These are phyloP conservation scores for Cymbopogon citratus DNA, from an alignment of 176 grass and related monocot species.

Conservation along the genomic window DNA sequence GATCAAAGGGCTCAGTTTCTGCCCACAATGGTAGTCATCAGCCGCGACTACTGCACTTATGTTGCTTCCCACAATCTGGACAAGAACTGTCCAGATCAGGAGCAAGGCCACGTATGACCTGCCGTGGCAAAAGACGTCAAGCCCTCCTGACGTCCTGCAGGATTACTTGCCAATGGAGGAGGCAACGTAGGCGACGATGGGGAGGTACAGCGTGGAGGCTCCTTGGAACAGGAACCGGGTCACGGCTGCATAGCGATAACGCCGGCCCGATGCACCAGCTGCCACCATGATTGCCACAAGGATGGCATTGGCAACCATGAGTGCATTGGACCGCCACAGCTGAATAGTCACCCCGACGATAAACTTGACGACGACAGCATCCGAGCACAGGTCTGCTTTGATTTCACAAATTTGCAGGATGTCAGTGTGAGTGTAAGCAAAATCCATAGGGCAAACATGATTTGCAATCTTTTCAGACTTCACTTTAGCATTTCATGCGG, in stretches of 20 bases:
- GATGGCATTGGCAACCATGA: neutral
- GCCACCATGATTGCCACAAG: neutral
- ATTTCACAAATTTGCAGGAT: too few relatives aligned
- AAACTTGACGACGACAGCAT: neutral
- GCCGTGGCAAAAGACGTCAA: neutral
- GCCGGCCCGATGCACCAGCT: neutral
- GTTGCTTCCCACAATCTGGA: neutral
- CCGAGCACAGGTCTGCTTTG: neutral
- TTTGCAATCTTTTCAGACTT: neutral
- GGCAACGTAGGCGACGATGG: neutral
- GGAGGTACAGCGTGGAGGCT: neutral
- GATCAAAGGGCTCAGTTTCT: neutral
- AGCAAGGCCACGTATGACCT: neutral
- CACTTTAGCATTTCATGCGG: neutral
- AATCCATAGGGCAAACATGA: neutral
- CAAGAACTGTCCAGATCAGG: conserved; percentile 12
- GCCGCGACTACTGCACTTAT: neutral
- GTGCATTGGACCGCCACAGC: neutral
- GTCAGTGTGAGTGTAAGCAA: neutral
- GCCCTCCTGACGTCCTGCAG: neutral
- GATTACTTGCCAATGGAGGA: neutral
- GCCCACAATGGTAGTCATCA: neutral
- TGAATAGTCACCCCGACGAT: neutral
- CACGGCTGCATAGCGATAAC: neutral
- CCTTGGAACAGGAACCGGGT: neutral